These are phyloP conservation scores for Gymnopilus junonius DNA, from an alignment of 768 basidiomycete species.

Conservation along the genomic window DNA sequence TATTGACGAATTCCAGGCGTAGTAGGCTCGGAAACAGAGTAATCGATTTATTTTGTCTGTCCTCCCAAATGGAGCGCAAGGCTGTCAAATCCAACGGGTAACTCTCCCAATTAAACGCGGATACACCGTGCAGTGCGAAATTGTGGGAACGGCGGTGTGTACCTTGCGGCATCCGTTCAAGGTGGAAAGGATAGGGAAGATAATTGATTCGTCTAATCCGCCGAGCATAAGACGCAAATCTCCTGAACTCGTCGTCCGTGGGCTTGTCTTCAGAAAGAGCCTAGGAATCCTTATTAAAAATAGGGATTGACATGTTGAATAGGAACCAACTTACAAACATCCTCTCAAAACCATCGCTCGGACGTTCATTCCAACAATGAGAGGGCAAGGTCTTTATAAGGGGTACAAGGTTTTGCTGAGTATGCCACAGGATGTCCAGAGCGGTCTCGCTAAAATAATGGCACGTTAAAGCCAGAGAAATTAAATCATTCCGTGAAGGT, in stretches of 20 bases:
- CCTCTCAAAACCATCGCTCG: not conserved
- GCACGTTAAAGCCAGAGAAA: constrained; percentile 17
- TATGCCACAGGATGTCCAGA: constrained; percentile 22
- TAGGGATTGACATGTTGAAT: not conserved
- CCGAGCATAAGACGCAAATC: constrained; percentile 11
- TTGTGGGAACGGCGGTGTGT: not conserved
- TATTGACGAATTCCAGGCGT: constrained; percentile 5
- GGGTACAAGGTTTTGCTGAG: constrained; percentile 15
- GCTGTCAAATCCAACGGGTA: constrained; percentile 1
- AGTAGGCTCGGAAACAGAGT: constrained; percentile 13
- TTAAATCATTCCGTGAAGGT: not conserved
- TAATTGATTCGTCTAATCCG: constrained; percentile 14
- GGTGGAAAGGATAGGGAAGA: constrained; percentile 9
- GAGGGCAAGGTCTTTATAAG: constrained; percentile 18
- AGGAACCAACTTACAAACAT: constrained; percentile 5
- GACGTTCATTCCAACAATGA: not conserved
- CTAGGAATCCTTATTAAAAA: not conserved
- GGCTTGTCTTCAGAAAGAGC: not conserved
- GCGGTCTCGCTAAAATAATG: constrained; percentile 12
- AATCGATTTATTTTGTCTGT: not conserved
- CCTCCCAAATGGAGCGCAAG: not conserved
- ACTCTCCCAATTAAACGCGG: not conserved
- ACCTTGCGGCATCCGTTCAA: not conserved
- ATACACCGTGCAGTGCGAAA: too few species aligned
- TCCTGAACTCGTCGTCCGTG: not conserved